Evolutionary conservation across 768 basidiomycete genomes (phyloP), one percentile per base, ranked within the genome.

Genomic region (Hygrophorus pudorinus): DNA sequence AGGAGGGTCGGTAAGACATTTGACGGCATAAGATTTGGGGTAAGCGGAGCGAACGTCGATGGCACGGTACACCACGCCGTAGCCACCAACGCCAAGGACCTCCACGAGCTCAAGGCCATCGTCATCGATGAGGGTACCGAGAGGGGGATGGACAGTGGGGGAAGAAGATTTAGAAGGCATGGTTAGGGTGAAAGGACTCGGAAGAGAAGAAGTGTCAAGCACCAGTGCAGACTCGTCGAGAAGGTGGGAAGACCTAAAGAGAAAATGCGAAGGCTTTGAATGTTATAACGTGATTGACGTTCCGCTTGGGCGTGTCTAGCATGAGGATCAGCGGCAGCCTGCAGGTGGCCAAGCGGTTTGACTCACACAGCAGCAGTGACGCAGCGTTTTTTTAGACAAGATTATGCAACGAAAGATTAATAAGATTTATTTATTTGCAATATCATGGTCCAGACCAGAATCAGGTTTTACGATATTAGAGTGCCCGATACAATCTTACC

Each of bases 61-160:
- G 18, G 89, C 93, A 45, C 86, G 84, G 62, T 94, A 96, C 9
- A 97, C 94, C 53, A 92, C 81, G 44, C 94, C 94, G 59, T 96
- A 98, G 17, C 93, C 93, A 10, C 94, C 94, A 28, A 85, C 78
- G 29, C 94, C 94, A 40, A 98, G 77, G 50, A 93, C 75, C 55
- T 85, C 79, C 53, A 85, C 76, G 48, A 98, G 81, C 62, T 91
- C 76, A 47, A 97, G 77, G 39, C 77, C 67, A 52, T 79, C 81
- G 50, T 77, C 72, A 72, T 93, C 89, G 68, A 98, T 88, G 59
- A 78, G 63, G 50, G 82, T 81, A 36, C 92, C 92, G 49, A 85
- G 65, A 51, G 72, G 65, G 38, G 79, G 78, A 44, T 70, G 68
- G 29, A 53, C 47, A 12, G 58, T 49, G 59, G 57, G 49, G 34